phyloP scores from a whole-genome alignment of 495 filamentous ascomycete species.

The Acidomyces sp. region DNA sequence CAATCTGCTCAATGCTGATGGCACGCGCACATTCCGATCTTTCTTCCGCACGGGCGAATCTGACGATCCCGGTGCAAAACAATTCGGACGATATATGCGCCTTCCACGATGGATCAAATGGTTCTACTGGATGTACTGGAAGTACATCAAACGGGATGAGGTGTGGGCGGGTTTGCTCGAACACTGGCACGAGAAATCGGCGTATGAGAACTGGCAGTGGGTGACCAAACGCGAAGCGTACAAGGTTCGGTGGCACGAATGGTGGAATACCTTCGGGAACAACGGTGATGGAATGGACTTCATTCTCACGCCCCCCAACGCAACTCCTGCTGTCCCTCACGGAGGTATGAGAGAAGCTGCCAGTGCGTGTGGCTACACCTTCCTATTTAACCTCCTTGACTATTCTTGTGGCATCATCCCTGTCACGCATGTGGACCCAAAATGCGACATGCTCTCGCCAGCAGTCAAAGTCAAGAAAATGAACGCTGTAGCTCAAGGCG shows the following conservation, averaged over 20 bases:
- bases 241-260: slow-evolving; percentile 63
- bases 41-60: slow-evolving; percentile 65
- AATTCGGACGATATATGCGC: slow-evolving; percentile 58
- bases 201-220: slow-evolving; percentile 69
- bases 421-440: slow-evolving; percentile 67
- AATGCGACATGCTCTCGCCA: slow-evolving; percentile 49
- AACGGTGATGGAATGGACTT: slow-evolving; percentile 52
- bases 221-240: slow-evolving; percentile 65
- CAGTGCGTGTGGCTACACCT: slow-evolving; percentile 85
- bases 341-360: slow-evolving; percentile 78
- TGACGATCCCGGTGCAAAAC: slow-evolving; percentile 63
- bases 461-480: slow-evolving; percentile 55
- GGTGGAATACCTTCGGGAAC: slow-evolving; percentile 45
- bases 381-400: slow-evolving; percentile 88
- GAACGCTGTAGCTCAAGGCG: slow-evolving; percentile 67
- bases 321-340: slow-evolving; percentile 80
- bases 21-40: slow-evolving; percentile 68
- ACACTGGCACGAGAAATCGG: slow-evolving; percentile 55
- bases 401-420: slow-evolving; percentile 78
- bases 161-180: slow-evolving; percentile 67
- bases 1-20: slow-evolving; percentile 78
- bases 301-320: slow-evolving; percentile 73
- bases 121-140: slow-evolving; percentile 78
- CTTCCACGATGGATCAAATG: slow-evolving; percentile 65
- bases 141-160: slow-evolving; percentile 61